Conservation (phyloP, 148 eudicot species). For the Rhododendron griersonianum region DNA sequence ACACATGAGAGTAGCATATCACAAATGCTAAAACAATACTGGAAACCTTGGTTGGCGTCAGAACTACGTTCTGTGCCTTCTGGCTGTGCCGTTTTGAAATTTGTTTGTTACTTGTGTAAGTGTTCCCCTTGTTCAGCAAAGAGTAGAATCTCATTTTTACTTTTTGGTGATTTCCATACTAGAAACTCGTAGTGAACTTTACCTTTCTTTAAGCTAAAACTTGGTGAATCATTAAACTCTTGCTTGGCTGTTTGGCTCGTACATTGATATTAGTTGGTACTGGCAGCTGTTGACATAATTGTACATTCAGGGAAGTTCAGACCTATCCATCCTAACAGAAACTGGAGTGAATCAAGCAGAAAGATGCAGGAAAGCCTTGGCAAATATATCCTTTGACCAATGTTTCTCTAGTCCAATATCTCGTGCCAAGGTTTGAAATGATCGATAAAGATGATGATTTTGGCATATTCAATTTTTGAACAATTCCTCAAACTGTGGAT, state of each 20-base stretch:
- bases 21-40: neutral
- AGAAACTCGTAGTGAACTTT: neutral
- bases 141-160: neutral
- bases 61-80: neutral
- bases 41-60: neutral
- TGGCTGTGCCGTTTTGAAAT: neutral
- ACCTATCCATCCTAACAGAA: slow-evolving; percentile 57
- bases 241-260: neutral
- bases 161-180: neutral
- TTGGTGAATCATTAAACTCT: neutral
- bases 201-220: neutral
- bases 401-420: slow-evolving; percentile 78
- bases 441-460: neutral
- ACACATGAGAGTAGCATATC: neutral
- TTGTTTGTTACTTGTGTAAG: neutral
- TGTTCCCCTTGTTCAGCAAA: neutral
- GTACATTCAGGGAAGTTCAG: slow-evolving; percentile 59
- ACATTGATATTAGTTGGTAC: neutral
- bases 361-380: slow-evolving; percentile 55
- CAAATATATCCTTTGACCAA: slow-evolving; percentile 49
- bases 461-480: neutral
- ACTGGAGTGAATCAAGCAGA: slow-evolving; percentile 59
- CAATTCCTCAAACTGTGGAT: slow-evolving; percentile 11
- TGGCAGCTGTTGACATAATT: neutral
- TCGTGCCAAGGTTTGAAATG: slow-evolving; percentile 61